Percentiles rank a stretch among this genome's conserved stretches.
phyloP scores from a whole-genome alignment of 805 yeast genomes.

The Vanderwaltozyma polyspora region DNA sequence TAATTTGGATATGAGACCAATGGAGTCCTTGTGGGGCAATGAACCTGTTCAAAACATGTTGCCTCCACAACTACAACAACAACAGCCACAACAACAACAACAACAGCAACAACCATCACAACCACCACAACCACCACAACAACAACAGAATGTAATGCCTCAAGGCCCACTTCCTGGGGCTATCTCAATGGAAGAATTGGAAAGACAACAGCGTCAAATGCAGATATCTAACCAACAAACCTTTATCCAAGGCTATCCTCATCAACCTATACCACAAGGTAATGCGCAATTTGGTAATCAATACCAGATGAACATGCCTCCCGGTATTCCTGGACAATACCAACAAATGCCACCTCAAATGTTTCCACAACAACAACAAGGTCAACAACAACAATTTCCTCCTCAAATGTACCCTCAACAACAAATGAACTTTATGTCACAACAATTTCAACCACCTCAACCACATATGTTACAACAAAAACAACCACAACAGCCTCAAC shows the following conservation, averaged over 20 bases:
- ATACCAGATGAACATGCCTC: conserved; percentile 5
- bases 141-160: conserved; percentile 32
- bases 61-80: conserved; percentile 1
- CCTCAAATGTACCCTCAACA: conserved; percentile 12
- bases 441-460: neutral
- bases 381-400: conserved; percentile 9
- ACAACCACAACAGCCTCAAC: conserved; percentile 11
- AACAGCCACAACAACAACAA: conserved; percentile 1
- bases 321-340: conserved; percentile 1
- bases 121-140: conserved; percentile 6
- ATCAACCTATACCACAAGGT: conserved; percentile 16
- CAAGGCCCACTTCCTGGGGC: too few species aligned
- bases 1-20: conserved; percentile 40
- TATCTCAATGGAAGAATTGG: conserved; percentile 80
- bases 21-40: conserved; percentile 58
- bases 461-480: conserved; percentile 6
- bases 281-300: conserved; percentile 18
- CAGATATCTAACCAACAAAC: conserved; percentile 4
- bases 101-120: neutral
- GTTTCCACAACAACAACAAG: conserved; percentile 7
- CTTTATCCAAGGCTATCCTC: conserved; percentile 11
- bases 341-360: conserved; percentile 4
- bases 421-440: conserved; percentile 2
- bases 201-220: conserved; percentile 39
- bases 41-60: conserved; percentile 5